Percentiles rank a stretch among this genome's conserved stretches.
Evolutionary conservation across 2,329 filamentous ascomycete species (phyloP).

Genomic region (Apiospora hydei): DNA sequence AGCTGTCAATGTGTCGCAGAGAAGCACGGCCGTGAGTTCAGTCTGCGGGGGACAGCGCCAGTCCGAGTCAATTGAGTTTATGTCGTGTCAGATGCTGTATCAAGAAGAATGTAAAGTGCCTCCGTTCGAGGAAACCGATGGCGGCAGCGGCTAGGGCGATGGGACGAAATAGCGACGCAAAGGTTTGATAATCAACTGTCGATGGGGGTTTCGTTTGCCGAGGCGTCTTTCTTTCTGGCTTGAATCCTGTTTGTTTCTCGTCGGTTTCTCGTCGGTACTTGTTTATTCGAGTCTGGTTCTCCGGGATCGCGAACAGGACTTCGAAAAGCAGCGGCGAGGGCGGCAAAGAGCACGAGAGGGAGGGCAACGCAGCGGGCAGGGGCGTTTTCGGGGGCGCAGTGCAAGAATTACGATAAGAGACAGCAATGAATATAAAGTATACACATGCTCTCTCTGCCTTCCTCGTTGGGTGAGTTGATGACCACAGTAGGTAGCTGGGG

Average conservation of each 20-base stretch:
- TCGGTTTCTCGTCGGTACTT: neutral
- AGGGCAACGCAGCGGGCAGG: neutral
- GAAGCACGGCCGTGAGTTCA: slow-evolving; percentile 7
- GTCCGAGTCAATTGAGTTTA: slow-evolving; percentile 25
- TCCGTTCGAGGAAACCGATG: neutral
- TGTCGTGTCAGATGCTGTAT: slow-evolving; percentile 18
- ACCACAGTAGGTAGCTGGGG: slow-evolving; percentile 3
- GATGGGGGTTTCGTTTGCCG: neutral
- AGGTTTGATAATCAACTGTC: neutral
- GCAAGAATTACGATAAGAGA: neutral
- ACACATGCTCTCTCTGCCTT: neutral
- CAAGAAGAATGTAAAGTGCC: slow-evolving; percentile 10
- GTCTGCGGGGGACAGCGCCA: neutral
- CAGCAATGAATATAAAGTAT: neutral
- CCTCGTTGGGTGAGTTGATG: slow-evolving; percentile 11
- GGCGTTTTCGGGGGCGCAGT: neutral
- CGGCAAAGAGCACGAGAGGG: neutral
- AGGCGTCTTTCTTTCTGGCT: neutral
- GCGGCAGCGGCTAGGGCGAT: neutral
- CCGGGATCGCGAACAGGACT: neutral
- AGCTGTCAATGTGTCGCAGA: slow-evolving; percentile 10
- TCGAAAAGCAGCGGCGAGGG: neutral
- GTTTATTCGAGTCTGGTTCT: neutral
- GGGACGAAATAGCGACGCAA: slow-evolving; percentile 14
- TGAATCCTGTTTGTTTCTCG: slow-evolving; percentile 3